Evolutionary conservation across 257 asterid genomes (phyloP).

Genomic region (Solanum chiquidenum): DNA sequence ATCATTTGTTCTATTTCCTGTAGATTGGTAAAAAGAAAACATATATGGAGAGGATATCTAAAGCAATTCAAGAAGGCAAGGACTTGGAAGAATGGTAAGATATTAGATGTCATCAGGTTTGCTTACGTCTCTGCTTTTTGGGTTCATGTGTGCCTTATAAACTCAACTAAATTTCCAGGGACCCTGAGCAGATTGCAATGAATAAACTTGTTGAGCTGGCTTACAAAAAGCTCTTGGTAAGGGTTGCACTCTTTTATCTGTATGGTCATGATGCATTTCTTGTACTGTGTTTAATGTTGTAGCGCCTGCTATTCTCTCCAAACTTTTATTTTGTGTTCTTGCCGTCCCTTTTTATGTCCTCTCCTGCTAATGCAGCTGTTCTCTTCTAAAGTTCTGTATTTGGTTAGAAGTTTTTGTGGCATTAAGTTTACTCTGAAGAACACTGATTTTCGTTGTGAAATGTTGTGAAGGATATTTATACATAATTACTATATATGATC

Average conservation of each 20-base stretch:
- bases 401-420: background rate
- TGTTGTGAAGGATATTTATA: background rate
- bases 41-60: conserved; percentile 42
- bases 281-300: background rate
- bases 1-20: conserved; percentile 12
- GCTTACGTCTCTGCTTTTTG: background rate
- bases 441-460: background rate
- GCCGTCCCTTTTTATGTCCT: background rate
- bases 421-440: background rate
- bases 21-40: conserved; percentile 60
- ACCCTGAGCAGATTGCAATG: conserved; percentile 80
- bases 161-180: conserved; percentile 38
- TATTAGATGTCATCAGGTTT: background rate
- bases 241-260: background rate
- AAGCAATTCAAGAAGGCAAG: conserved; percentile 50
- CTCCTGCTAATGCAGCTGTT: background rate
- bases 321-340: background rate
- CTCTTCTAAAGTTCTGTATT: background rate
- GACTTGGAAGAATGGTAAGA: conserved; percentile 42
- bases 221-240: conserved; percentile 76
- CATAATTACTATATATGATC: background rate
- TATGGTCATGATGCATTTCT: background rate
- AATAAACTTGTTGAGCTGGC: conserved; percentile 71
- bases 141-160: background rate
- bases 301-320: background rate